Conservation (phyloP, 495 filamentous ascomycete genomes). For the Penicillium psychrofluorescens region DNA sequence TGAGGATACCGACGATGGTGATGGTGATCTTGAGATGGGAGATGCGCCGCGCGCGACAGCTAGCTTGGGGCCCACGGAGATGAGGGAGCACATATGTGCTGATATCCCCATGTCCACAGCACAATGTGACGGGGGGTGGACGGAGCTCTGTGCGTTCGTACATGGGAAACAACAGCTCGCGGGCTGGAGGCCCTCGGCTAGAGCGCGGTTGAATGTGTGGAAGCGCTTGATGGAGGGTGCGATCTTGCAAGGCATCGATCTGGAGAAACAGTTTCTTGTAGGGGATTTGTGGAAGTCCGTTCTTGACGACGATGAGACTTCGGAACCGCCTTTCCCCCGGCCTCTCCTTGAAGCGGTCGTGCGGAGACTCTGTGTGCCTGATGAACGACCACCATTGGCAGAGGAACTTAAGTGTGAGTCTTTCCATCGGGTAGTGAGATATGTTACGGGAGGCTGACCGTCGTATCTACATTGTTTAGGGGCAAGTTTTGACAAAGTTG, state of each 20-base stretch:
- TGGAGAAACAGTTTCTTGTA: constrained; percentile 40
- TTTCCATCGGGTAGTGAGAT: background rate
- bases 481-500: constrained; percentile 39
- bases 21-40: constrained; percentile 11
- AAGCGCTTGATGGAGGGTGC: constrained; percentile 38
- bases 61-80: background rate
- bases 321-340: constrained; percentile 27
- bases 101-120: constrained; percentile 39
- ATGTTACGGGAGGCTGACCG: constrained; percentile 1
- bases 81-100: constrained; percentile 23
- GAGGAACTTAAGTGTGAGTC: constrained; percentile 34
- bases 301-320: constrained; percentile 32
- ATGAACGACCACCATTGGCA: constrained; percentile 12
- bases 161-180: constrained; percentile 8
- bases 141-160: constrained; percentile 43
- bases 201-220: constrained; percentile 37
- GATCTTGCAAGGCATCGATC: constrained; percentile 35
- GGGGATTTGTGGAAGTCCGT: constrained; percentile 41
- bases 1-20: constrained; percentile 9
- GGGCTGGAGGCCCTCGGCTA: constrained; percentile 37
- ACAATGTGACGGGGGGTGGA: constrained; percentile 43
- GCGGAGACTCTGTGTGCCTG: constrained; percentile 24
- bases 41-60: background rate
- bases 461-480: constrained; percentile 19
- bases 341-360: constrained; percentile 38